These are phyloP conservation scores for Hirsutella rhossiliensis DNA, from an alignment of 2,329 filamentous ascomycete species.

Conservation along the genomic window DNA sequence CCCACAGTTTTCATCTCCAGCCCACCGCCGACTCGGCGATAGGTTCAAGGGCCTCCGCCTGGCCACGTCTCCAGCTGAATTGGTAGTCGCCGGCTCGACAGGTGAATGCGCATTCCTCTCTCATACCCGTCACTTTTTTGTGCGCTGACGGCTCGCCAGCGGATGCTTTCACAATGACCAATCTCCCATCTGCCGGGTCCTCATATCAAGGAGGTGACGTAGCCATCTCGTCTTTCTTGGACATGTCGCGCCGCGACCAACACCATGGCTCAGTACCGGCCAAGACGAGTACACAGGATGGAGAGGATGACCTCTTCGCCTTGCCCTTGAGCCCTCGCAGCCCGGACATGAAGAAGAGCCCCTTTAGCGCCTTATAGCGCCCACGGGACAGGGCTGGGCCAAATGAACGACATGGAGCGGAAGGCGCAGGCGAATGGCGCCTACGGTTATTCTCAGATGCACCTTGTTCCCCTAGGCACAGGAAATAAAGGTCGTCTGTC, in stretches of 20 bases:
- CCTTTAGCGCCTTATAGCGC: conserved; percentile 45
- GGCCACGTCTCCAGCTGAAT: conserved; percentile 57
- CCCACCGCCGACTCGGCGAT: conserved; percentile 60
- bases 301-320: conserved; percentile 74
- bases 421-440: no score
- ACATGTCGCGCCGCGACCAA: conserved; percentile 13
- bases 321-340: conserved; percentile 77
- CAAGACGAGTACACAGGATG: conserved; percentile 11
- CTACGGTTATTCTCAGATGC: no score
- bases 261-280: conserved; percentile 9
- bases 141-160: conserved; percentile 9
- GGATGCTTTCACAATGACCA: conserved; percentile 21
- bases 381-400: no score
- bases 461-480: no score
- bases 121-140: conserved; percentile 7
- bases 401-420: no score
- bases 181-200: conserved; percentile 20
- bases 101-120: conserved; percentile 18
- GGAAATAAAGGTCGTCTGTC: no score
- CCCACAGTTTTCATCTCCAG: conserved; percentile 29
- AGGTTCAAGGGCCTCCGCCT: conserved; percentile 71
- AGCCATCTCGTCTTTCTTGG: conserved; percentile 23
- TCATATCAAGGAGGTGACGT: conserved; percentile 19
- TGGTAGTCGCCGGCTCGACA: conserved; percentile 35
- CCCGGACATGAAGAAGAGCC: conserved; percentile 74